These are phyloP conservation scores for Fusarium drepaniforme DNA, from an alignment of 2,329 filamentous ascomycete genomes.

Conservation along the genomic window DNA sequence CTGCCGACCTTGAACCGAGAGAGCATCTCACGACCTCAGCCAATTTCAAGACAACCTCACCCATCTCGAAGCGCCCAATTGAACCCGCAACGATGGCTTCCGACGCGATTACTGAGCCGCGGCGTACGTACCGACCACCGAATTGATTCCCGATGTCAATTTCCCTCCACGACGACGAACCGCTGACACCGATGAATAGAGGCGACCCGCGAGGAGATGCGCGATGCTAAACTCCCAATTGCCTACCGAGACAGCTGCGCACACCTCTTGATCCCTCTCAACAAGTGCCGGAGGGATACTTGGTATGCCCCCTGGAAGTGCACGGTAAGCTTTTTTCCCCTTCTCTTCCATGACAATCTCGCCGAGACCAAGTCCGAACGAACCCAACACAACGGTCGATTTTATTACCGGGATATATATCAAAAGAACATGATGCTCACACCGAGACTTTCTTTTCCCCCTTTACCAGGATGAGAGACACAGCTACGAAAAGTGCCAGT, in stretches of 20 bases:
- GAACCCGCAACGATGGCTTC: constrained; percentile 52
- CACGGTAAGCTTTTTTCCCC: constrained; percentile 73
- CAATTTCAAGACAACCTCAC: constrained; percentile 42
- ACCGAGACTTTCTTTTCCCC: constrained; percentile 18
- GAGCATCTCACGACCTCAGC: constrained; percentile 44
- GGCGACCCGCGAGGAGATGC: constrained; percentile 93
- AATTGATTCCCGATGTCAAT: constrained; percentile 10
- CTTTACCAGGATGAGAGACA: constrained; percentile 86
- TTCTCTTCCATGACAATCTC: neutral
- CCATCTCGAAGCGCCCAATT: constrained; percentile 49
- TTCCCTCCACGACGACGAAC: constrained; percentile 21
- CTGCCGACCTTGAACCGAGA: constrained; percentile 47
- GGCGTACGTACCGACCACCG: constrained; percentile 49
- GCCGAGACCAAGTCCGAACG: constrained; percentile 8
- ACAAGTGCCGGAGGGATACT: constrained; percentile 90
- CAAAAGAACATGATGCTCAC: constrained; percentile 36
- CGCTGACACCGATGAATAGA: constrained; percentile 58
- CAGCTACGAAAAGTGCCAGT: constrained; percentile 99
- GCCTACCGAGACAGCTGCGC: constrained; percentile 97
- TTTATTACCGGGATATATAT: constrained; percentile 18
- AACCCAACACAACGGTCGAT: constrained; percentile 15
- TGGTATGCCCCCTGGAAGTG: constrained; percentile 99
- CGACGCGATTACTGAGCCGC: constrained; percentile 52
- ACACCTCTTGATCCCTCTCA: constrained; percentile 93
- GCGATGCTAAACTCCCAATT: constrained; percentile 87